These are phyloP conservation scores for Nigrospora osmanthi DNA, from an alignment of 2,329 filamentous ascomycete genomes.

Conservation along the genomic window DNA sequence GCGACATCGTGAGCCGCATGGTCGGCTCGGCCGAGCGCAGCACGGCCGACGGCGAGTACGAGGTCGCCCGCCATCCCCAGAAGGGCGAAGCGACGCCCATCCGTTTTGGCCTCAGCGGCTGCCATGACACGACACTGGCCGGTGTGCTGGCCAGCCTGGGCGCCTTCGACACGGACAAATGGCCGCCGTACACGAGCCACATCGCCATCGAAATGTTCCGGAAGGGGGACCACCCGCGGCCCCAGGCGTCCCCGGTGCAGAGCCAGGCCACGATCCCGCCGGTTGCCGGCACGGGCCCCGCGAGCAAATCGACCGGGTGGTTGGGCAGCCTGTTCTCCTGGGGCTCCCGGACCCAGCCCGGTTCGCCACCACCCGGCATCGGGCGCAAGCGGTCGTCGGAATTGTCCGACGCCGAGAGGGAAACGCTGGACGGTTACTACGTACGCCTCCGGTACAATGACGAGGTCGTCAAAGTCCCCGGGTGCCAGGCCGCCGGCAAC, in stretches of 20 bases:
- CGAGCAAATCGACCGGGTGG: constrained; percentile 14
- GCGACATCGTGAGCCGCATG: constrained; percentile 75
- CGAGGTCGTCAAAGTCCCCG: constrained; percentile 69
- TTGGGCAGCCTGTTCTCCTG: constrained; percentile 22
- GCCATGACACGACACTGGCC: constrained; percentile 90
- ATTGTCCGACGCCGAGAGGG: constrained; percentile 49
- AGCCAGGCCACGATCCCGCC: too few relatives aligned
- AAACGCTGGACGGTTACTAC: constrained; percentile 66
- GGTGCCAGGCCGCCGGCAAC: constrained; percentile 67
- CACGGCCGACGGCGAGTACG: constrained; percentile 44
- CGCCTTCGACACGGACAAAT: constrained; percentile 62
- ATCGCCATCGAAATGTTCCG: constrained; percentile 87
- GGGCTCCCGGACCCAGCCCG: constrained; percentile 13
- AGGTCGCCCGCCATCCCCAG: constrained; percentile 24
- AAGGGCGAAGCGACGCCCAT: constrained; percentile 34
- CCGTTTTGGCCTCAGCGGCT: constrained; percentile 74
- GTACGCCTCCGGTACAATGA: constrained; percentile 93
- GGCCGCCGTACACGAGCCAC: constrained; percentile 92
- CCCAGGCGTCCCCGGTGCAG: neutral
- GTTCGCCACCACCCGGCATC: constrained; percentile 36
- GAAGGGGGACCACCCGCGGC: constrained; percentile 25
- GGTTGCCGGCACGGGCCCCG: neutral
- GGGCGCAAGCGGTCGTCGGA: constrained; percentile 51
- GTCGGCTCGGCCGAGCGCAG: constrained; percentile 54
- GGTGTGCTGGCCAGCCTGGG: constrained; percentile 71